phyloP scores from a whole-genome alignment of 1,139 yeast species.

The Geotrichum australiense region DNA sequence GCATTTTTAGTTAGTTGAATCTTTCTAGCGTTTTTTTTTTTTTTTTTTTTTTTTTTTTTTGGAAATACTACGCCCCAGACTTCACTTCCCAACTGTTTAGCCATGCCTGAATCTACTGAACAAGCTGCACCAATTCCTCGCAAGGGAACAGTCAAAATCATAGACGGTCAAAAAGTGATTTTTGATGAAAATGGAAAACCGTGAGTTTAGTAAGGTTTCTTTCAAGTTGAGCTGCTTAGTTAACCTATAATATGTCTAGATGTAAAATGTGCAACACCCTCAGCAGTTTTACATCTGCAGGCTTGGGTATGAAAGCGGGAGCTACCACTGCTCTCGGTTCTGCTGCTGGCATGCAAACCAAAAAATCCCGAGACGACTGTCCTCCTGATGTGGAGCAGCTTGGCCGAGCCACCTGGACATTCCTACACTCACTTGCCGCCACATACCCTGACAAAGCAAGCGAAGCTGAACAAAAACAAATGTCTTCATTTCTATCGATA shows the following conservation, averaged over 20 bases:
- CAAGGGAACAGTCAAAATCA: conserved; percentile 14
- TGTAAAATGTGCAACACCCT: conserved; percentile 82
- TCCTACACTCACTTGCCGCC: conserved; percentile 86
- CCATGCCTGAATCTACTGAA: conserved; percentile 10
- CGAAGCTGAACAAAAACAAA: conserved; percentile 55
- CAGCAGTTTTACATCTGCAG: conserved; percentile 57
- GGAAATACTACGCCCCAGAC: background rate
- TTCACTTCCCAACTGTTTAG: background rate
- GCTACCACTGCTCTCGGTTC: conserved; percentile 22
- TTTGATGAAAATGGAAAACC: conserved; percentile 89
- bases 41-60: background rate
- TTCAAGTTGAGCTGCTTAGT: background rate
- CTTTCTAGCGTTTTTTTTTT: background rate
- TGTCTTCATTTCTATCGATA: conserved; percentile 59
- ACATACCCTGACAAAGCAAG: conserved; percentile 71
- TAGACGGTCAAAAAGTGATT: conserved; percentile 58
- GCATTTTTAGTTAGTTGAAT: conserved; percentile 1
- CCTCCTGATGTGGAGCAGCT: conserved; percentile 84
- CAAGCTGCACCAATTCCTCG: conserved; percentile 14
- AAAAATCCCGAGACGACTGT: conserved; percentile 5
- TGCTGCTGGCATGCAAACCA: conserved; percentile 19
- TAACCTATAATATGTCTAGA: conserved; percentile 32
- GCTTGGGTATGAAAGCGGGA: conserved; percentile 10
- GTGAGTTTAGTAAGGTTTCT: conserved; percentile 40
- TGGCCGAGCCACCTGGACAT: conserved; percentile 90